A percentile compares a stretch with the other conserved stretches of the same genome.
Evolutionary conservation across 495 filamentous ascomycete species (phyloP).

Genomic region (Aspergillus asperescens): DNA sequence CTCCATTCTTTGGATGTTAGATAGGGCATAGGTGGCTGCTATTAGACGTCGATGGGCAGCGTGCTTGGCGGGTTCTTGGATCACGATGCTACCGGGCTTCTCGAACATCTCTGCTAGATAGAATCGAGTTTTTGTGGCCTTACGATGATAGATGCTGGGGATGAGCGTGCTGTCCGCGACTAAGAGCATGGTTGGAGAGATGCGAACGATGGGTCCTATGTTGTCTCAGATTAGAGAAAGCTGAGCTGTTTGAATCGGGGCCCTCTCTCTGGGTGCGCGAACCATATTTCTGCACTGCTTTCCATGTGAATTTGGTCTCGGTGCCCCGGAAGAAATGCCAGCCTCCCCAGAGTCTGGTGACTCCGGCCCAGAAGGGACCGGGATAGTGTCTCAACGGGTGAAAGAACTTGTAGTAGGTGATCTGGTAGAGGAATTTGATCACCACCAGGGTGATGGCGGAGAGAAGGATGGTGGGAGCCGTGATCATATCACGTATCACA

Average conservation of each 20-base stretch:
- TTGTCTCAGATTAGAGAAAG: no score
- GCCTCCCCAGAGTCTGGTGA: background rate
- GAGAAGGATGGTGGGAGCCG: no score
- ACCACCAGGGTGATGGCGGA: no score
- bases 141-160: background rate
- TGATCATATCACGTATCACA: no score
- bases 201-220: background rate
- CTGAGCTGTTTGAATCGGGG: no score
- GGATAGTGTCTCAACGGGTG: background rate
- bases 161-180: background rate
- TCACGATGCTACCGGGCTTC: no score
- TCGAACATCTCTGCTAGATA: no score
- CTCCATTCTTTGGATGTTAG: background rate
- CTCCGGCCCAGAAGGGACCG: background rate
- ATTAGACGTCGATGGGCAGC: no score
- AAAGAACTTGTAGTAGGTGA: background rate
- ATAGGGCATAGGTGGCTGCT: background rate
- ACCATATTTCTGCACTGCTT: background rate
- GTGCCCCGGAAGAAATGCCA: background rate
- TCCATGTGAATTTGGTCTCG: background rate
- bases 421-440: no score
- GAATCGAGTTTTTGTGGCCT: background rate
- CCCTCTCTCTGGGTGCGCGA: no score
- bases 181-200: background rate
- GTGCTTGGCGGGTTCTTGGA: no score